Evolutionary conservation across 306 rosid species (phyloP).

Genomic region (Urtica urens): DNA sequence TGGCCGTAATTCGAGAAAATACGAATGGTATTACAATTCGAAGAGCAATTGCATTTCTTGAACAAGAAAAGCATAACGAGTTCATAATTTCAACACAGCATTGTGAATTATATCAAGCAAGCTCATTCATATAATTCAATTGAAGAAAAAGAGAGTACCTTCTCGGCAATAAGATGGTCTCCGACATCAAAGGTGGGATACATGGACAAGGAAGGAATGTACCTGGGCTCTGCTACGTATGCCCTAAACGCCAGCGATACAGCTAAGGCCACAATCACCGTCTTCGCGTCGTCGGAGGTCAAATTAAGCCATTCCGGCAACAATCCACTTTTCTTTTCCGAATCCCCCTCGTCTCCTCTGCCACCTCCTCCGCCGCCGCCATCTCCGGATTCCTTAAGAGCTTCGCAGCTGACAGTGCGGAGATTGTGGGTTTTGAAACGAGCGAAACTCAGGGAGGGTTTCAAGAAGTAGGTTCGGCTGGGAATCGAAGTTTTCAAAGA

Average conservation of each 20-base stretch:
- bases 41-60: not conserved
- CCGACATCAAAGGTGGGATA: conserved; percentile 99
- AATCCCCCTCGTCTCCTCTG: conserved; percentile 26
- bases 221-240: conserved; percentile 94
- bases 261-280: conserved; percentile 74
- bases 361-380: conserved; percentile 26
- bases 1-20: no score
- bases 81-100: not conserved
- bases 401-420: conserved; percentile 31
- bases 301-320: conserved; percentile 67
- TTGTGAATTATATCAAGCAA: not conserved
- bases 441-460: conserved; percentile 18
- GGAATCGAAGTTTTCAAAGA: no score
- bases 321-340: conserved; percentile 39
- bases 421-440: conserved; percentile 8
- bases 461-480: not conserved
- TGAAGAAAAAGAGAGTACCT: conserved; percentile 31
- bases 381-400: conserved; percentile 33
- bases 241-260: conserved; percentile 49
- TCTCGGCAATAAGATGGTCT: conserved; percentile 90
- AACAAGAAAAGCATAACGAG: no score
- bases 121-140: no score
- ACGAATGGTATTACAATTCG: not conserved
- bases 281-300: conserved; percentile 69
- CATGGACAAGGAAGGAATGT: conserved; percentile 96